These are phyloP conservation scores for Amanita thiersii DNA, from an alignment of 768 basidiomycete genomes.

Conservation along the genomic window DNA sequence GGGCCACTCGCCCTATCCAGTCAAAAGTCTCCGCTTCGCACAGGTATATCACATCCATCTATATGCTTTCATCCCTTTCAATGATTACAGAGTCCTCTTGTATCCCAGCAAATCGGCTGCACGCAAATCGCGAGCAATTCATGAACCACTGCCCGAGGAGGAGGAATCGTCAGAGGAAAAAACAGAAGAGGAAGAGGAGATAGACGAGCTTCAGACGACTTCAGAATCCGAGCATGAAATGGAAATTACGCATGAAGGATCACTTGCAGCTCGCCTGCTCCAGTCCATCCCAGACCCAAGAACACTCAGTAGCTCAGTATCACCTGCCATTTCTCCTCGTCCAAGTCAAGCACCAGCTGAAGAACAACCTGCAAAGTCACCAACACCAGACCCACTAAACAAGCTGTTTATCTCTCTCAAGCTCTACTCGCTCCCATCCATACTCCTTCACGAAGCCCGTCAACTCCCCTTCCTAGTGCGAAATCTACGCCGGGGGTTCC, in stretches of 20 bases:
- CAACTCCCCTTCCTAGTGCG: constrained; percentile 51
- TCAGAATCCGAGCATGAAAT: background rate
- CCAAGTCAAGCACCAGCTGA: constrained; percentile 9
- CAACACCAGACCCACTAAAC: constrained; percentile 19
- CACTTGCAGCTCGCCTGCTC: background rate
- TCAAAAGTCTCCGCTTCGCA: too few relatives aligned
- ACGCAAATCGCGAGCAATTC: constrained; percentile 4
- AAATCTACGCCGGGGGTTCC: constrained; percentile 43
- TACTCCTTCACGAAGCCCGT: constrained; percentile 27
- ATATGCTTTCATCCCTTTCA: background rate
- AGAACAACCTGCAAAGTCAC: background rate
- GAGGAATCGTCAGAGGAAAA: background rate
- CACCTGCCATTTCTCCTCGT: constrained; percentile 11
- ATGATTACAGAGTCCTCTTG: background rate
- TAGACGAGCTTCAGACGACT: constrained; percentile 11
- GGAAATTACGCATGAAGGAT: constrained; percentile 6
- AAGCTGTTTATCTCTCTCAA: constrained; percentile 27
- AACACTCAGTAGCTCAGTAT: constrained; percentile 3
- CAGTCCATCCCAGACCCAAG: constrained; percentile 7
- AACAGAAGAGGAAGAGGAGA: constrained; percentile 3
- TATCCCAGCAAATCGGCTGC: constrained; percentile 9
- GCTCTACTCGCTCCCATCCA: constrained; percentile 18
- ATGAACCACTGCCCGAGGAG: background rate
- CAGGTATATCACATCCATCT: too few relatives aligned
- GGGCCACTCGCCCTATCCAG: too few relatives aligned